Conservation (phyloP, 2,329 filamentous ascomycete genomes). For the Capronia americana region DNA sequence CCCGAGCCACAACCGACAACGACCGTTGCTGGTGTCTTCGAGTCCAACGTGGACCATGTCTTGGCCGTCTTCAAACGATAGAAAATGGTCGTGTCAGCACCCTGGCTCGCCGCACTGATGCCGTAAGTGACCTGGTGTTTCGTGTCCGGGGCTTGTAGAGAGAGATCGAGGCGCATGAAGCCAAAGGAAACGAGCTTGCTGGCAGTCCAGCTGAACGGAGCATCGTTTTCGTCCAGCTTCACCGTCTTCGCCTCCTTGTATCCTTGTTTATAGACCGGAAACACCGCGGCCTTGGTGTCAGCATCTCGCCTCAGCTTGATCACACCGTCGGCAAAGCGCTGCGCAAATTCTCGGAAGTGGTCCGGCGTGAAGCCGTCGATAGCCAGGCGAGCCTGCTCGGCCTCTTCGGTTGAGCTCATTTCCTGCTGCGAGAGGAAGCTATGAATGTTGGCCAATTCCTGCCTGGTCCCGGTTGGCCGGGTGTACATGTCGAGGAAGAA, state of each 20-base stretch:
- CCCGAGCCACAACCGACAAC: neutral
- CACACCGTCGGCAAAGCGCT: neutral
- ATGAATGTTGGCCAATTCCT: neutral
- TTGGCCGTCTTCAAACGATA: conserved; percentile 2
- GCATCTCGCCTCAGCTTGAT: conserved; percentile 3
- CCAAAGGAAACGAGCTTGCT: conserved; percentile 3
- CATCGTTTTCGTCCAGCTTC: neutral
- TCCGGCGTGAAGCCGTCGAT: neutral
- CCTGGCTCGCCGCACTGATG: neutral
- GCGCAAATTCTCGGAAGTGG: neutral
- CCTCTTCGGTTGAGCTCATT: neutral
- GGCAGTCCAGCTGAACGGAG: conserved; percentile 1
- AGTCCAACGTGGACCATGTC: neutral
- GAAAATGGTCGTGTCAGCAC: neutral
- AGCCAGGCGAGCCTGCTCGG: neutral
- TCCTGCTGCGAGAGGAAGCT: neutral
- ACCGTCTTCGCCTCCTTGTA: neutral
- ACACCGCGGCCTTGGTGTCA: neutral
- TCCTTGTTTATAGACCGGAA: neutral
- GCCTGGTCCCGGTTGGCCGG: neutral
- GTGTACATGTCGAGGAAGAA: conserved; percentile 9
- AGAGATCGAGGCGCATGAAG: conserved; percentile 5
- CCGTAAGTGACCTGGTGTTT: neutral
- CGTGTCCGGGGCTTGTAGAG: neutral
- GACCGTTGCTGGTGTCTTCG: neutral